phyloP scores from a whole-genome alignment of 345 rosid species.

The Arabidopsis suecica region DNA sequence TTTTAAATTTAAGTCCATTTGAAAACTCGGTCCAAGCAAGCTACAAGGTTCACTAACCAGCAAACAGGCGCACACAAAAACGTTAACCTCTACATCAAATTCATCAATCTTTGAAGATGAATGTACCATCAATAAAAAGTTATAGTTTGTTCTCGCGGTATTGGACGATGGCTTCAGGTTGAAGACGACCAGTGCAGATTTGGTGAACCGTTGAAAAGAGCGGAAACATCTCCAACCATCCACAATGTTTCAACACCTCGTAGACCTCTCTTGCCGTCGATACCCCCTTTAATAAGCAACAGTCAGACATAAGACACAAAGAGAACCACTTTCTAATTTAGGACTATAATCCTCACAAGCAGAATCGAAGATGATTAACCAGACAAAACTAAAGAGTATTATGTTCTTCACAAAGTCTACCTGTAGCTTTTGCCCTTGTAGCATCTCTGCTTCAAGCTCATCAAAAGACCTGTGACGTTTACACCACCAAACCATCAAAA shows the following conservation, averaged over 20 bases:
- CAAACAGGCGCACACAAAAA: background rate
- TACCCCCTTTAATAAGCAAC: conserved; percentile 65
- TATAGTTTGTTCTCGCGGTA: conserved; percentile 65
- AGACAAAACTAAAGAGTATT: background rate
- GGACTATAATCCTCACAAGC: background rate
- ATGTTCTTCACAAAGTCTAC: conserved; percentile 43
- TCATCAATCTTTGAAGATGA: conserved; percentile 28
- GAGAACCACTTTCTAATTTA: conserved; percentile 9
- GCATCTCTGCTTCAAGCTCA: conserved; percentile 94
- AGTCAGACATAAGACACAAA: conserved; percentile 14
- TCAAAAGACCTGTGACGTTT: conserved; percentile 75
- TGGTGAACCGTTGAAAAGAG: conserved; percentile 83
- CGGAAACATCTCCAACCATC: conserved; percentile 88
- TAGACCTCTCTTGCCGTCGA: conserved; percentile 89
- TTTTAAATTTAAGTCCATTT: background rate
- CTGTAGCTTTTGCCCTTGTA: conserved; percentile 96
- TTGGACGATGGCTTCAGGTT: conserved; percentile 84
- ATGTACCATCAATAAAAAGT: background rate
- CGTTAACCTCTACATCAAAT: conserved; percentile 20
- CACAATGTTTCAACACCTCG: conserved; percentile 72
- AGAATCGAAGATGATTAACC: background rate
- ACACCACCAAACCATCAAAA: conserved; percentile 24
- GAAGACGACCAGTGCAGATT: conserved; percentile 73
- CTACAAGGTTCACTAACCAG: conserved; percentile 2
- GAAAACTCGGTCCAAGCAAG: background rate